phyloP scores from a whole-genome alignment of 2,329 filamentous ascomycete genomes.

The Pestalotiopsis sp. region DNA sequence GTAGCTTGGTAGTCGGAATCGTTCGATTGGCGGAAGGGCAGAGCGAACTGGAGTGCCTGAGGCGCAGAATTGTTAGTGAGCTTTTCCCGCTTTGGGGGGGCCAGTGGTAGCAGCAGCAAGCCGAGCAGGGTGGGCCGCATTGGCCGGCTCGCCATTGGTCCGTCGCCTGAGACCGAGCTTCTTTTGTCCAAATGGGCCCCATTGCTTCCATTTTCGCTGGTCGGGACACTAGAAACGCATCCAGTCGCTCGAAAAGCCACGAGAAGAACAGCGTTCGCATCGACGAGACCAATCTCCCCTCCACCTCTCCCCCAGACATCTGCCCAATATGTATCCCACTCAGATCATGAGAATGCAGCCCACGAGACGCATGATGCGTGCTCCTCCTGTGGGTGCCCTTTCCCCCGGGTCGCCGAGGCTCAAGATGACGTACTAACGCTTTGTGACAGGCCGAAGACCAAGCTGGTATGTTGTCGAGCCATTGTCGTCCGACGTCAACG shows the following conservation, averaged over 20 bases:
- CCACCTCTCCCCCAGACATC: conserved; percentile 11
- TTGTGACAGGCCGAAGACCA: conserved; percentile 64
- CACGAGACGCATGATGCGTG: conserved; percentile 67
- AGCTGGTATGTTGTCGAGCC: conserved; percentile 56
- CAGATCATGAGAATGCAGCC: conserved; percentile 69
- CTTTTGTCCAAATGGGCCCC: conserved; percentile 1
- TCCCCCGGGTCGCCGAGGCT: conserved; percentile 22
- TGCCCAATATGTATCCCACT: conserved; percentile 65
- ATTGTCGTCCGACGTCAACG: conserved; percentile 17
- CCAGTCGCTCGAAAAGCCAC: not conserved
- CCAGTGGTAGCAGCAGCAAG: not conserved
- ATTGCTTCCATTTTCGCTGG: conserved; percentile 10
- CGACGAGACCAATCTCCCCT: conserved; percentile 32
- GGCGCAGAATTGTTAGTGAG: conserved; percentile 10
- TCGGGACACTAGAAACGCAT: conserved; percentile 1
- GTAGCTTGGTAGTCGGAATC: conserved; percentile 14
- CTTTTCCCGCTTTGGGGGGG: not conserved
- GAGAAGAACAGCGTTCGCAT: conserved; percentile 16
- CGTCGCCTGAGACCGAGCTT: conserved; percentile 5
- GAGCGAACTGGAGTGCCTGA: conserved; percentile 4
- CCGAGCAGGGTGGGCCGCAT: not conserved
- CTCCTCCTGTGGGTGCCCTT: conserved; percentile 67
- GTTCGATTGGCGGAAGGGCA: conserved; percentile 12
- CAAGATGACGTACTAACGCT: conserved; percentile 39
- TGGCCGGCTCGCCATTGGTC: not conserved